phyloP scores from a whole-genome alignment of 345 rosid species.

The Euphorbia lathyris region DNA sequence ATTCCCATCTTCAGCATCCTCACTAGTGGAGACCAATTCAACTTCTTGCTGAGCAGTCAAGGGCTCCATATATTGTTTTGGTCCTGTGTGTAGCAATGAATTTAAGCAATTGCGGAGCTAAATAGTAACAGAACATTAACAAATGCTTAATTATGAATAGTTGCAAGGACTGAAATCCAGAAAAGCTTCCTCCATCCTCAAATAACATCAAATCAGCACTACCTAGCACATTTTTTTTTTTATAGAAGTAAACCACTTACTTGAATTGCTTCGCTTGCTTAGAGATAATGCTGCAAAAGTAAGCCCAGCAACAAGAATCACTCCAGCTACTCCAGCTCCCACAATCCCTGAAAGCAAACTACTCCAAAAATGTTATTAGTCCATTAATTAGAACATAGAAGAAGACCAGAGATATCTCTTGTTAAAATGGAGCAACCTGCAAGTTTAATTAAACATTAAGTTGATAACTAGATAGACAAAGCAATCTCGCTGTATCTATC shows the following conservation, averaged over 20 bases:
- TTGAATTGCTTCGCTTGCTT: conserved; percentile 45
- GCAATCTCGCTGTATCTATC: not conserved
- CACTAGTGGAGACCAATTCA: conserved; percentile 35
- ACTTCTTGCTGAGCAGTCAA: conserved; percentile 62
- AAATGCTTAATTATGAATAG: not conserved
- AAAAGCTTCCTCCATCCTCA: not conserved
- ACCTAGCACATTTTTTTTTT: not conserved
- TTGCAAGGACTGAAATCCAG: not conserved
- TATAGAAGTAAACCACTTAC: conserved; percentile 44
- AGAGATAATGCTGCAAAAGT: conserved; percentile 59
- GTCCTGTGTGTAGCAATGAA: conserved; percentile 41
- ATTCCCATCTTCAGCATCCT: conserved; percentile 34
- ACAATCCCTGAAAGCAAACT: conserved; percentile 82
- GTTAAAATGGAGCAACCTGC: not conserved
- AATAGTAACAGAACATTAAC: not conserved
- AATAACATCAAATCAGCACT: not conserved
- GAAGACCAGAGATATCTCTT: not conserved
- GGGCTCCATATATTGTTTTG: conserved; percentile 61
- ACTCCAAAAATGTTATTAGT: conserved; percentile 61
- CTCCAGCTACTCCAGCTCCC: conserved; percentile 71
- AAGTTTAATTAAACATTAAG: not conserved
- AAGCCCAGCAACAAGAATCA: conserved; percentile 54
- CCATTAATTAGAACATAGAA: conserved; percentile 23
- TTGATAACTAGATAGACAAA: not conserved
- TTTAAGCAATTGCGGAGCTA: not conserved